phyloP scores from a whole-genome alignment of 1,139 yeast species.

The Sugiyamaella japonica region DNA sequence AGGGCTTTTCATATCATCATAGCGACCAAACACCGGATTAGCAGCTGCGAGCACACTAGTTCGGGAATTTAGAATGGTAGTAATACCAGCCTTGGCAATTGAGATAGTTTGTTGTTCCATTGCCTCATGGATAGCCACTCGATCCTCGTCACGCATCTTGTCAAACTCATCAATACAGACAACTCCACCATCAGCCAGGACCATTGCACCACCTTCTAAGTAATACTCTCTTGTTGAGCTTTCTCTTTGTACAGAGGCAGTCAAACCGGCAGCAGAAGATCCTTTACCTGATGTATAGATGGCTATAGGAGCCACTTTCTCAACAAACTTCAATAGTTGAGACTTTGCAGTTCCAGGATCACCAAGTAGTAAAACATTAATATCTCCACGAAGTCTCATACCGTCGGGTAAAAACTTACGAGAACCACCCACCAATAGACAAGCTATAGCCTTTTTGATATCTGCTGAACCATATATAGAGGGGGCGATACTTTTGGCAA shows the following conservation, averaged over 20 bases:
- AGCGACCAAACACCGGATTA: slow-evolving; percentile 94
- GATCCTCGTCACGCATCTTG: slow-evolving; percentile 98
- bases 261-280: slow-evolving; percentile 98
- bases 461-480: slow-evolving; percentile 92
- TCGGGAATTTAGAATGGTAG: slow-evolving; percentile 92
- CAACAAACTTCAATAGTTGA: slow-evolving; percentile 90
- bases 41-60: slow-evolving; percentile 98
- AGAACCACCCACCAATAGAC: slow-evolving; percentile 92
- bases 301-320: slow-evolving; percentile 90
- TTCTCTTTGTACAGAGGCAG: slow-evolving; percentile 96
- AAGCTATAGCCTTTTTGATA: slow-evolving; percentile 89
- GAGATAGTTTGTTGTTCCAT: slow-evolving; percentile 99
- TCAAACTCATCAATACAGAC: slow-evolving; percentile 99
- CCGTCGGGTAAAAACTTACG: slow-evolving; percentile 92
- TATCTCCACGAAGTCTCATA: slow-evolving; percentile 95
- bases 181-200: slow-evolving; percentile 97
- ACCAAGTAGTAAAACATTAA: slow-evolving; percentile 87
- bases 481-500: slow-evolving; percentile 92
- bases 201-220: slow-evolving; percentile 99
- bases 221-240: slow-evolving; percentile 85
- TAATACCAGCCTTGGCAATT: slow-evolving; percentile 98
- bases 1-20: slow-evolving; percentile 93
- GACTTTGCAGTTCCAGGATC: slow-evolving; percentile 99
- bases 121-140: slow-evolving; percentile 99
- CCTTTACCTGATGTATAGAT: slow-evolving; percentile 99